These are phyloP conservation scores for Monosporascus sp. DNA, from an alignment of 2,329 filamentous ascomycete genomes.

Conservation along the genomic window DNA sequence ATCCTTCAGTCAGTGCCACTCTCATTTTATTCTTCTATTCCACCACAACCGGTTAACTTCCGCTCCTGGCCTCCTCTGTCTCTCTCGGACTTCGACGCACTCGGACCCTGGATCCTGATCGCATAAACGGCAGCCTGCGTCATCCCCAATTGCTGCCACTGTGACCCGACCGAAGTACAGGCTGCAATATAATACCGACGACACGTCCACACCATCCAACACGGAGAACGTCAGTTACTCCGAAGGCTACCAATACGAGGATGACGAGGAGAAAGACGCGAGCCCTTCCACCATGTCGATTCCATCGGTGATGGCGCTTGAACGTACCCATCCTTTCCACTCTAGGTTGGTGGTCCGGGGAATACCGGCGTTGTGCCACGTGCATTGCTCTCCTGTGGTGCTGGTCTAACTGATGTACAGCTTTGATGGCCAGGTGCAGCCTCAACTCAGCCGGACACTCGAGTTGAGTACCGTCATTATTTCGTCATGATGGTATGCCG, in stretches of 20 bases:
- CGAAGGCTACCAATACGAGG: conserved; percentile 1
- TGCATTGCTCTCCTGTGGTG: conserved; percentile 21
- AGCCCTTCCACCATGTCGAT: conserved; percentile 9
- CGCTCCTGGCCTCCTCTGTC: no score
- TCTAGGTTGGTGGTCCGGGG: conserved; percentile 31
- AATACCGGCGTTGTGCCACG: conserved; percentile 27
- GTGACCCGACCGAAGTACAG: no score
- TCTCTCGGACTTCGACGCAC: no score
- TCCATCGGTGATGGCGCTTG: conserved; percentile 15
- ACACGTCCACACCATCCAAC: no score
- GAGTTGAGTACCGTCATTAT: conserved; percentile 30
- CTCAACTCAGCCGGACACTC: conserved; percentile 21
- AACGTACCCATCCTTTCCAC: conserved; percentile 19
- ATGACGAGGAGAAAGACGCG: conserved; percentile 8
- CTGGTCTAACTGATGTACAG: conserved; percentile 24
- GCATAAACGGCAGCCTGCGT: no score
- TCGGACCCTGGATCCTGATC: no score
- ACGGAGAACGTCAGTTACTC: background rate
- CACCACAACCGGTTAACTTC: no score
- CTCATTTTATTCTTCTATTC: no score
- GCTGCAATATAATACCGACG: no score
- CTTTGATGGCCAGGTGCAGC: conserved; percentile 26
- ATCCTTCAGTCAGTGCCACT: no score
- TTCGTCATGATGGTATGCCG: conserved; percentile 31
- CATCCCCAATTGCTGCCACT: no score